phyloP scores from a whole-genome alignment of 2,329 filamentous ascomycete genomes.

The Penicillium sp. region DNA sequence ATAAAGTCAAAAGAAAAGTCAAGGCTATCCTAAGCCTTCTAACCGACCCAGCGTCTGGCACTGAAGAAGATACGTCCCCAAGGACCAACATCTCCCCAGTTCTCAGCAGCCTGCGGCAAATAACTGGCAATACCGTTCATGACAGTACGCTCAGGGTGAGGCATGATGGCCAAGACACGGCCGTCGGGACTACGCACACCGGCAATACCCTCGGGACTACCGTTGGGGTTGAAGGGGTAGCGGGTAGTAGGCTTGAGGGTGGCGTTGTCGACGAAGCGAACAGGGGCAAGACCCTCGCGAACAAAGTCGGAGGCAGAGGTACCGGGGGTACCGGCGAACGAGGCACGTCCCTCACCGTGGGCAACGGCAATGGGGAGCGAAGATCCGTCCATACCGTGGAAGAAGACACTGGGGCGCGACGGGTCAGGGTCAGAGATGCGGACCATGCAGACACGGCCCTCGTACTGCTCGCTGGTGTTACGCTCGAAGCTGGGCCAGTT shows the following conservation, averaged over 20 bases:
- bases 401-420: conserved; percentile 71
- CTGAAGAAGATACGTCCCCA: conserved; percentile 87
- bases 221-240: conserved; percentile 91
- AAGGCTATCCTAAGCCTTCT: conserved; percentile 6
- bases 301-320: conserved; percentile 53
- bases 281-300: conserved; percentile 67
- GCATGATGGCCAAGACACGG: conserved; percentile 85
- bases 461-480: conserved; percentile 85
- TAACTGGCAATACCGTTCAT: conserved; percentile 77
- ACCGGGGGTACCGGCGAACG: conserved; percentile 58
- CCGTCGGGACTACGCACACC: conserved; percentile 76
- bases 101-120: conserved; percentile 61
- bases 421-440: conserved; percentile 66
- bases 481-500: conserved; percentile 84
- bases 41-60: conserved; percentile 83
- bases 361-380: conserved; percentile 82
- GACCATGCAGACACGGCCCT: conserved; percentile 84
- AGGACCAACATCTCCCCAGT: conserved; percentile 80
- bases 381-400: conserved; percentile 82
- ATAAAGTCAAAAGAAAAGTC: conserved; percentile 1
- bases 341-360: conserved; percentile 86
- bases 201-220: conserved; percentile 77
- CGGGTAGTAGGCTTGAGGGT: conserved; percentile 68
- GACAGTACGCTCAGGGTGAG: conserved; percentile 88
- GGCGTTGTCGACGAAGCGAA: conserved; percentile 85